A percentile compares a stretch with the other conserved stretches of the same genome.
Conservation (phyloP, 75 land plant genomes). For the Gnetum montanum region DNA sequence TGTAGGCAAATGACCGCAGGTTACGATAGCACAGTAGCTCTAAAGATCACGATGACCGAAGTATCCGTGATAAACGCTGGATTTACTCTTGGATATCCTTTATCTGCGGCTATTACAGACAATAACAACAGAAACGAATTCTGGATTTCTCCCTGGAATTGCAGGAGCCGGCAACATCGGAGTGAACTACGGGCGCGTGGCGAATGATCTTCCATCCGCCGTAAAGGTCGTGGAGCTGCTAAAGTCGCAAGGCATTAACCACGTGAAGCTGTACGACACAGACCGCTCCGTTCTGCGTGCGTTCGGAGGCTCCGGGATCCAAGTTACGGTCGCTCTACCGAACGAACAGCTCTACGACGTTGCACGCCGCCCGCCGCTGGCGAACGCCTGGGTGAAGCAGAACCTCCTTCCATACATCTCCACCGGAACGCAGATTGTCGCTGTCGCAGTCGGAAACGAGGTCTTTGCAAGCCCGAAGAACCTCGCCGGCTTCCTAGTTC, state of each 20-base stretch:
- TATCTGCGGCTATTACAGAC: no score
- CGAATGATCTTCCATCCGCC: constrained; percentile 60
- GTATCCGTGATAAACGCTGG: no score
- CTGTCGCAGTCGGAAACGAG: constrained; percentile 80
- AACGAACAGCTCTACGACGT: constrained; percentile 48
- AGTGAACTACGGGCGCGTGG: constrained; percentile 62
- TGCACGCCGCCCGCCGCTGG: constrained; percentile 24
- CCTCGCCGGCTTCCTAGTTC: constrained; percentile 34
- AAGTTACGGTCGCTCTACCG: constrained; percentile 47
- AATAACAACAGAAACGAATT: no score
- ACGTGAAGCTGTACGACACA: constrained; percentile 62
- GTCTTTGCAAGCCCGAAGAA: constrained; percentile 35
- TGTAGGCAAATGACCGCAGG: no score
- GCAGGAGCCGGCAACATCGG: constrained; percentile 35
- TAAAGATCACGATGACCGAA: no score
- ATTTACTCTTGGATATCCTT: no score
- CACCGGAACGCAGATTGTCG: constrained; percentile 31
- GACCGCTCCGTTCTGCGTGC: constrained; percentile 57
- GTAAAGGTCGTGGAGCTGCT: constrained; percentile 42
- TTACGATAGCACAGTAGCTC: no score
- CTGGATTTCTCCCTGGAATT: neutral
- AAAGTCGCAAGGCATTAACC: constrained; percentile 29
- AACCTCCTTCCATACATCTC: constrained; percentile 51
- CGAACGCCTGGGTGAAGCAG: constrained; percentile 40
- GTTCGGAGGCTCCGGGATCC: constrained; percentile 33